These are phyloP conservation scores for Cylindrotheca fusiformis DNA, from an alignment of 108 stramenopile species.

Conservation along the genomic window DNA sequence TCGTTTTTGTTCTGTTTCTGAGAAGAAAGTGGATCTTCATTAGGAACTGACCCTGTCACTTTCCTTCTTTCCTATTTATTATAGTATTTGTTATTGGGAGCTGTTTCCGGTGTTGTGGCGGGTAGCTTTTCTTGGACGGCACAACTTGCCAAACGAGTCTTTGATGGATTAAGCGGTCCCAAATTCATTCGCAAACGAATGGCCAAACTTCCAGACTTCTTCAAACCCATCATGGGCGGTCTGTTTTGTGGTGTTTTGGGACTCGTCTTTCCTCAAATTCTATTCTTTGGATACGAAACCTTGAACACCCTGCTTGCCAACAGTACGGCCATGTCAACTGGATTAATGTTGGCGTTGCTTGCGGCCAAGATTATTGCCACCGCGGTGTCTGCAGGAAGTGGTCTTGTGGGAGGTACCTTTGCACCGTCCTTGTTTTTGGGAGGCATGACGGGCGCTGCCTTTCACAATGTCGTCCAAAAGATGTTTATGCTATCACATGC, in stretches of 20 bases:
- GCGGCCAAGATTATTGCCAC: constrained; percentile 71
- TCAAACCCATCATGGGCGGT: constrained; percentile 74
- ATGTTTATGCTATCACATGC: constrained; percentile 11
- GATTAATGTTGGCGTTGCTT: constrained; percentile 54
- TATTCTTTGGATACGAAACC: constrained; percentile 94
- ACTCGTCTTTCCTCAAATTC: constrained; percentile 76
- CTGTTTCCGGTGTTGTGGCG: constrained; percentile 65
- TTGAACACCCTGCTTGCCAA: constrained; percentile 81
- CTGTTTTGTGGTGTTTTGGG: constrained; percentile 74
- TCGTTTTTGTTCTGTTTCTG: not conserved
- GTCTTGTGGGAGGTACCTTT: constrained; percentile 91
- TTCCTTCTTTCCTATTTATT: not conserved
- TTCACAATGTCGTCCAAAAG: constrained; percentile 26
- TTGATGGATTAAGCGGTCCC: constrained; percentile 64
- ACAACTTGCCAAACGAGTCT: constrained; percentile 45
- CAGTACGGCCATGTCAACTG: constrained; percentile 36
- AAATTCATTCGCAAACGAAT: constrained; percentile 38
- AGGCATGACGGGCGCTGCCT: constrained; percentile 85
- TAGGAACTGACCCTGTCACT: not conserved
- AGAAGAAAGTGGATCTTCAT: not conserved
- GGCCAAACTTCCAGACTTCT: constrained; percentile 37
- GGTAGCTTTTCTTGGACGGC: constrained; percentile 63
- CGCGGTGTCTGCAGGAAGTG: constrained; percentile 78
- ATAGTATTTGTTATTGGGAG: constrained; percentile 61
- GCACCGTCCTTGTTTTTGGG: constrained; percentile 92